Conservation (phyloP, 306 rosid species). For the Carpinus viminea region DNA sequence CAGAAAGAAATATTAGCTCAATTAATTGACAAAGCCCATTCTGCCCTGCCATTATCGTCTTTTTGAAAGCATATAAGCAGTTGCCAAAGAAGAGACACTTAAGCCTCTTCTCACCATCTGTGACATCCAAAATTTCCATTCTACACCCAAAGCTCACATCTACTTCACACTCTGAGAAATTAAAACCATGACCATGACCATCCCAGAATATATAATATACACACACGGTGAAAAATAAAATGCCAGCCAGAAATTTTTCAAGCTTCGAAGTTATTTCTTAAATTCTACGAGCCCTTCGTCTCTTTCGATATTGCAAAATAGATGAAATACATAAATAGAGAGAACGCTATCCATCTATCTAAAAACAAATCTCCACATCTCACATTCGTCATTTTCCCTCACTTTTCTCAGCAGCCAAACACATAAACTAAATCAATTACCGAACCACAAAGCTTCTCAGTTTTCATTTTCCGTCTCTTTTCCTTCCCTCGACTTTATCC, state of each 20-base stretch:
- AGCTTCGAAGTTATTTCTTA: neutral
- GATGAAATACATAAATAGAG: too few relatives aligned
- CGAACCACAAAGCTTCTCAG: neutral
- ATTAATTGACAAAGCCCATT: neutral
- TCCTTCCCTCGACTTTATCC: conserved; percentile 11
- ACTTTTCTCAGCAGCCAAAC: conserved; percentile 10
- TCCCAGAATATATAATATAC: neutral
- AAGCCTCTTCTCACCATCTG: neutral
- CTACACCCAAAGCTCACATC: neutral
- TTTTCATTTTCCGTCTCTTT: neutral
- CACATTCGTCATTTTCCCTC: conserved; percentile 1
- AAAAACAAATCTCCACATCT: neutral
- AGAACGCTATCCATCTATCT: too few relatives aligned
- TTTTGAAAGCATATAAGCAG: neutral
- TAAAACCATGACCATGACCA: neutral
- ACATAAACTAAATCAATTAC: neutral
- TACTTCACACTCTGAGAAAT: neutral
- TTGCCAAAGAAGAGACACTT: neutral
- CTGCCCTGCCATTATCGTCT: neutral
- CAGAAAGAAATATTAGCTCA: neutral
- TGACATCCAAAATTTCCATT: neutral
- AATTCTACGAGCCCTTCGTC: neutral
- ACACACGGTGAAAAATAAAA: neutral
- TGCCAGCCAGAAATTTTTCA: neutral
- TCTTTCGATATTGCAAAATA: neutral